Conservation (phyloP, 169 alveolate species). For the Eimeria sp. region DNA sequence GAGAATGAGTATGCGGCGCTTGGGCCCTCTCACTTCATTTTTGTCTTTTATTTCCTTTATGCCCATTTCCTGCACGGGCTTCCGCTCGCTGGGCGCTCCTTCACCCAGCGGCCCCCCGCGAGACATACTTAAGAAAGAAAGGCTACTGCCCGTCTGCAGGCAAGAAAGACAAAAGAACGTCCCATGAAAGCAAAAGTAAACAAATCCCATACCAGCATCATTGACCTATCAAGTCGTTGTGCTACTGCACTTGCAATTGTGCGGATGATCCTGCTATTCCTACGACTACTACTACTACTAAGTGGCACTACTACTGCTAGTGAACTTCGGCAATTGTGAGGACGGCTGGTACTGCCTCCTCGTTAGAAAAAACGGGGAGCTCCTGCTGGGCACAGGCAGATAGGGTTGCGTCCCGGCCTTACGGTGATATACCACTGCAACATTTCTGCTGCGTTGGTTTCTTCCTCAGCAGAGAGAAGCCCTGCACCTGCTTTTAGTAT, state of each 20-base stretch:
- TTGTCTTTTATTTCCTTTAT: constrained; percentile 25
- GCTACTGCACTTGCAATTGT: not conserved
- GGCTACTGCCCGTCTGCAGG: constrained; percentile 56
- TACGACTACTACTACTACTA: not conserved
- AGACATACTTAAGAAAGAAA: constrained; percentile 45
- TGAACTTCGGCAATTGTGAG: not conserved
- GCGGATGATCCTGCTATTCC: not conserved
- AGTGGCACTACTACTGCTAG: not conserved
- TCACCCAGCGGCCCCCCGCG: constrained; percentile 19
- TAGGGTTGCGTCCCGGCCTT: constrained; percentile 8
- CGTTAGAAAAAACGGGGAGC: not conserved
- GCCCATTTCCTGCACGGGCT: constrained; percentile 67
- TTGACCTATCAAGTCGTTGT: not conserved
- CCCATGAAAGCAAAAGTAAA: not conserved
- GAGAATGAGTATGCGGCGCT: not conserved
- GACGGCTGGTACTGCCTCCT: not conserved
- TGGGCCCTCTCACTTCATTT: constrained; percentile 23
- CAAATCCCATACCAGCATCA: not conserved
- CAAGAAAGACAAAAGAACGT: not conserved
- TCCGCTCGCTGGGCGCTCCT: constrained; percentile 26
- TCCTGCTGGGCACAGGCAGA: not conserved
- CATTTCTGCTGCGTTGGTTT: constrained; percentile 30
- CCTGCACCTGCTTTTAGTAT: constrained; percentile 54
- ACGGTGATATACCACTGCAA: constrained; percentile 78
- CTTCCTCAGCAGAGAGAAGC: constrained; percentile 4